Evolutionary conservation across 208 protist species (phyloP).

Genomic region (Trypanosoma theileri): DNA sequence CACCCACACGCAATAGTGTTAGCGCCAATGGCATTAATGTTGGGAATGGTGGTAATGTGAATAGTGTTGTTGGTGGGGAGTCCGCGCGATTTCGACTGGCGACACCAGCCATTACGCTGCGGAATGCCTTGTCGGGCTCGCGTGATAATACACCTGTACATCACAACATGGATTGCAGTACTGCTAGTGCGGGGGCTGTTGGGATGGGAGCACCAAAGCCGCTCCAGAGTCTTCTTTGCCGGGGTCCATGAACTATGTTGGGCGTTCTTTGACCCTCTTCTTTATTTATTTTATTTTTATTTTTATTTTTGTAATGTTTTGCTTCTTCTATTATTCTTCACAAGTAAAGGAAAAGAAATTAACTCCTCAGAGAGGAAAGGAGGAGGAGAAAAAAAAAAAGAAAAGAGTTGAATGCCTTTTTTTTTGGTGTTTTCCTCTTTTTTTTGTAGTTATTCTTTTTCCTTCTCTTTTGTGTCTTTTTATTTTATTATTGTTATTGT

Average conservation of each 20-base stretch:
- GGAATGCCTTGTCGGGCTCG: slow-evolving; percentile 18
- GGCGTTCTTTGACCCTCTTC: background rate
- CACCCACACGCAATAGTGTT: background rate
- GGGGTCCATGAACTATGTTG: slow-evolving; percentile 14
- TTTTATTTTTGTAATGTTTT: background rate
- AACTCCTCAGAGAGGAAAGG: background rate
- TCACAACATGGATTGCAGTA: slow-evolving; percentile 11
- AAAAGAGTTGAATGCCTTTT: too few species aligned
- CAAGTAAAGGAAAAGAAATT: background rate
- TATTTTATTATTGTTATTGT: slow-evolving; percentile 4
- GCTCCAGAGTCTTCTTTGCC: slow-evolving; percentile 41
- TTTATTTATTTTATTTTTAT: background rate
- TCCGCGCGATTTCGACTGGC: slow-evolving; percentile 40
- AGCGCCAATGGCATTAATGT: background rate
- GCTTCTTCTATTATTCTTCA: slow-evolving; percentile 6
- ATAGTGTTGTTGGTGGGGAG: slow-evolving; percentile 4
- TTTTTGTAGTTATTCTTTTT: slow-evolving; percentile 2
- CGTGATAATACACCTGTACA: slow-evolving; percentile 19
- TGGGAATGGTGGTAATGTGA: background rate
- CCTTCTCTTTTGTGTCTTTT: slow-evolving; percentile 12
- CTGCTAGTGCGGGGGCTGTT: background rate
- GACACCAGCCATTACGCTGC: slow-evolving; percentile 56
- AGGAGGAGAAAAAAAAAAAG: too few species aligned
- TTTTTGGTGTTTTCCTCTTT: background rate
- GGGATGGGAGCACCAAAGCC: slow-evolving; percentile 31